phyloP scores from a whole-genome alignment of 2,329 filamentous ascomycete genomes.

The Kalmusia sp. region DNA sequence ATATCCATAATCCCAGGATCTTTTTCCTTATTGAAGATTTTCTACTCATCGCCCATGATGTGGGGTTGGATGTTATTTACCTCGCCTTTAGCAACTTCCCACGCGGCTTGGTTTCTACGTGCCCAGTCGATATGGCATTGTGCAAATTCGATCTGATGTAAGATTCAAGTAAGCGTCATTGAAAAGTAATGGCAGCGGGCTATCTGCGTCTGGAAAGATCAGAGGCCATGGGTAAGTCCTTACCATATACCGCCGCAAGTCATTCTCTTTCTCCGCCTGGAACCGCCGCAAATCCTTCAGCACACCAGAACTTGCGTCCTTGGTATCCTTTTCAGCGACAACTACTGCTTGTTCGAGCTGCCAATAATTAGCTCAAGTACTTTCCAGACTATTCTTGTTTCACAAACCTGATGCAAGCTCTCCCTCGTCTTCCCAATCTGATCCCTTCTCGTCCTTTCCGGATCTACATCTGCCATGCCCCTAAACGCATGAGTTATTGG shows the following conservation, averaged over 20 bases:
- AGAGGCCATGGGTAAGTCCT: constrained; percentile 49
- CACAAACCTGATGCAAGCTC: constrained; percentile 68
- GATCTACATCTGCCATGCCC: constrained; percentile 94
- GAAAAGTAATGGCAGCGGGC: background rate
- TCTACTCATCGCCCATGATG: constrained; percentile 7
- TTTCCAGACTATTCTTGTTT: background rate
- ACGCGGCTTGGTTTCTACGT: constrained; percentile 86
- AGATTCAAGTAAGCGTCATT: constrained; percentile 6
- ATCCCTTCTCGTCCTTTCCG: constrained; percentile 88
- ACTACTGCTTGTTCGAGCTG: constrained; percentile 91
- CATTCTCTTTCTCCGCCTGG: constrained; percentile 94
- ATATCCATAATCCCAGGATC: background rate
- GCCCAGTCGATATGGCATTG: constrained; percentile 95
- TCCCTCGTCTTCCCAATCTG: constrained; percentile 96
- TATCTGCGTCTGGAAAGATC: too few relatives aligned
- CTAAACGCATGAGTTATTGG: constrained; percentile 95
- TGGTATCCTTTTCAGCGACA: constrained; percentile 89
- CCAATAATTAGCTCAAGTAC: constrained; percentile 13
- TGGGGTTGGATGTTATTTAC: constrained; percentile 79
- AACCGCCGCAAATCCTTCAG: constrained; percentile 91
- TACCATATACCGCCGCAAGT: constrained; percentile 95
- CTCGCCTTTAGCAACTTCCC: constrained; percentile 88
- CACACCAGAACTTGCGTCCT: constrained; percentile 87
- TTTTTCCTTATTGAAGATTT: background rate
- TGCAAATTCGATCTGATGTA: constrained; percentile 80